Base-by-base conservation (phyloP, 805 yeast genomes). In the Candida vaughaniae region DNA sequence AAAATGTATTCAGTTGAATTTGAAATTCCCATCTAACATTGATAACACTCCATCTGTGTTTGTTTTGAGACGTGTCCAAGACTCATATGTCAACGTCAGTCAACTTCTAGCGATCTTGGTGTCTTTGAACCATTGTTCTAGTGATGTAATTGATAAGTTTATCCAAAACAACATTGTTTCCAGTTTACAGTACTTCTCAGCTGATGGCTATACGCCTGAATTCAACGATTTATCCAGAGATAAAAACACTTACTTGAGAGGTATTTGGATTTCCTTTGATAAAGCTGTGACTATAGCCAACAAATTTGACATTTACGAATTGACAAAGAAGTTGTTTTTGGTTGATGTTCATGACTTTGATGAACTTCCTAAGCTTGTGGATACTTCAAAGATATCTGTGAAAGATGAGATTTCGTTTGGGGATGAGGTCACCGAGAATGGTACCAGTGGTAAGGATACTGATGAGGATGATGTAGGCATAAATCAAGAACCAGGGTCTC, bases 271-370 rank as follows among this genome's bases (percentile, higher is more conserved):
- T 16, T 62, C 73, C 10, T 68, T 65, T 51, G 74, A 67, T 39
- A 64, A 60, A 46, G 72, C 73, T 2, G 69, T 68, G 12, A 38
- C 48, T 15, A 40, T 68, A n/a, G 64, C 71, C 9, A 47, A 58
- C 17, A 59, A 59, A 35, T 65, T 67, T 39, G 71, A 66, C 46
- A 48, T 67, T 25, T 68, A 68, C 48, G 63, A 59, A 35, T 41
- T 65, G 30, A 49, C 56, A 18, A 66, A 66, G 49, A 51, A 47
- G 38, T 48, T 68, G 31, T 65, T 67, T 36, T 50, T 68, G 36
- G 57, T 68, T n/a, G 73, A 68, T 42, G 74, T 68, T 25, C 74
- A 68, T 42, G 72, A 66, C 39, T 67, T 50, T 42, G 71, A 66
- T 36, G 51, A 49, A 38, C 53, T 68, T 18, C 70, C 70, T 6